A percentile compares a stretch with the other conserved stretches of the same genome.
Conservation (phyloP, 164 flowering plant species). For the Sextonia rubra region DNA sequence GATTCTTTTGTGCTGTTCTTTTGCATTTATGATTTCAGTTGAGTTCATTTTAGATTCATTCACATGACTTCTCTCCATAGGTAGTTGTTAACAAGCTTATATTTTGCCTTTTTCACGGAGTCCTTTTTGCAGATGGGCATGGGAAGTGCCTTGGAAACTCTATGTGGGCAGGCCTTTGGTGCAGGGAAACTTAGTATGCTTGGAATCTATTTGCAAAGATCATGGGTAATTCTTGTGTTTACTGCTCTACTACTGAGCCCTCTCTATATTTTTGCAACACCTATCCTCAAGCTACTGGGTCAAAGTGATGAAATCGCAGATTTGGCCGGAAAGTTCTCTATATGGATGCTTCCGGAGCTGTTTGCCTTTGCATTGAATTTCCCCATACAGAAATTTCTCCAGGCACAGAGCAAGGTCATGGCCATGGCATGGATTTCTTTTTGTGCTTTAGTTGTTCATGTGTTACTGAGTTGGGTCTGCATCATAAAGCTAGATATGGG, state of each 20-base stretch:
- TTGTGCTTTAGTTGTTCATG: constrained; percentile 5
- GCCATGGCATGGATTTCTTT: constrained; percentile 7
- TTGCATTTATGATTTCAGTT: background rate
- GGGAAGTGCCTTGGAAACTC: constrained; percentile 15
- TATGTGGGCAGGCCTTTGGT: constrained; percentile 15
- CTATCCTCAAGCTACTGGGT: constrained; percentile 9
- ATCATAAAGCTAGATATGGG: constrained; percentile 13
- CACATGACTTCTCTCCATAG: background rate
- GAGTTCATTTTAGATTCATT: background rate
- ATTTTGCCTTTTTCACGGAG: background rate
- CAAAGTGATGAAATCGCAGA: constrained; percentile 1
- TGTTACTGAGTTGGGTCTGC: constrained; percentile 9
- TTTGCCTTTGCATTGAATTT: constrained; percentile 8
- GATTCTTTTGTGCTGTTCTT: background rate
- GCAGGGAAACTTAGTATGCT: constrained; percentile 10
- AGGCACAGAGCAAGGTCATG: constrained; percentile 13
- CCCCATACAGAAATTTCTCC: constrained; percentile 7
- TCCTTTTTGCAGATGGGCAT: constrained; percentile 6
- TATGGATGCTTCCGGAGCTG: constrained; percentile 13
- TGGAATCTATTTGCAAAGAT: constrained; percentile 13
- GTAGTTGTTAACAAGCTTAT: background rate
- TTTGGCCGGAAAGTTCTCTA: constrained; percentile 4
- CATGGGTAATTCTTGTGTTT: constrained; percentile 5
- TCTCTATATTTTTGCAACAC: background rate
- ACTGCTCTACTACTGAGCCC: background rate